Evolutionary conservation across 495 filamentous ascomycete genomes (phyloP), one percentile per base, ranked within the genome.

Genomic region (Penicillium lagena): DNA sequence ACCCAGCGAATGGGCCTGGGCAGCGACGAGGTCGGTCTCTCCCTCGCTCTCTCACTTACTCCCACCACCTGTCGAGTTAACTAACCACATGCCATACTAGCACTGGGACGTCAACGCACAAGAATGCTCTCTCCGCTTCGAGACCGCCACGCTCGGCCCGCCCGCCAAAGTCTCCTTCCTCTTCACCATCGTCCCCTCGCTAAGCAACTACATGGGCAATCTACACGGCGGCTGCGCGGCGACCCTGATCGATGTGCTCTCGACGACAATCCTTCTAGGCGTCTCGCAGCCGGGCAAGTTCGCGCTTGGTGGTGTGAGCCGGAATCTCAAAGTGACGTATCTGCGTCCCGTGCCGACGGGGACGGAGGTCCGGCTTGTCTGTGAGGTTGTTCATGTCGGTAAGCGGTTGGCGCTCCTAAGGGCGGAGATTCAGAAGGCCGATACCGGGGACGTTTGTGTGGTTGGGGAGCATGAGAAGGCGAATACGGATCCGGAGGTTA

Each of bases 181-280:
- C 1, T 72, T 80, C 46, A 78, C 64, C 29, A 68, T 83, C 22
- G 64, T 73, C 12, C 70, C 71, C 0, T 37, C 63, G 2, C 75
- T 85, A 46, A 70, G 66, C 64, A 89, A 89, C 58, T 59, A 66
- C 9, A 42, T 81, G 9, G 67, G 66, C 1, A 85, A 74, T 58
- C 63, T 91, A 10, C 86, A 89, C 54, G 86, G 87, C 32, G 87
- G 85, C 6, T 83, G 78, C 51, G 70, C 75, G 0, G 77, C 86
- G 0, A 80, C 82, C 0, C 58, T 89, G 2, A 80, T 87, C 52
- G 85, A 89, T 57, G 58, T 78, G 14, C 76, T 82, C 50, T 86
- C 86, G 0, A 77, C 76, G 4, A 54, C 68, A n/a, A 67, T 79
- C 11, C 60, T 89, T 12, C 55, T 73, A 7, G 74, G 81, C 0